Percentiles rank a stretch among this genome's conserved stretches.
These are phyloP conservation scores for Scleroderma bovista DNA, from an alignment of 768 basidiomycete species.

Conservation along the genomic window DNA sequence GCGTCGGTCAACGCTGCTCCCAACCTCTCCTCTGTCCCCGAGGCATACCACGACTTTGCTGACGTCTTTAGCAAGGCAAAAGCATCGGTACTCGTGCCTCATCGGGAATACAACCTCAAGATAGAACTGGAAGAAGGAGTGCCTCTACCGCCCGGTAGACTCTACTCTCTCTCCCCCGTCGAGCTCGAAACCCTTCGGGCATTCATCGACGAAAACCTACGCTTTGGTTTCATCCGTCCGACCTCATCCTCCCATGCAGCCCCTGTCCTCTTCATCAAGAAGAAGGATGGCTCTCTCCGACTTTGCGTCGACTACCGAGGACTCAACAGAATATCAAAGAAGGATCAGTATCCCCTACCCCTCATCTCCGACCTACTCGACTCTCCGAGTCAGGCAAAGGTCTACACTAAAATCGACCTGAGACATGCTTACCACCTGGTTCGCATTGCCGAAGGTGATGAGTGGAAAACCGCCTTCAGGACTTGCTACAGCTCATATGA, in stretches of 20 bases:
- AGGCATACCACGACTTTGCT: too few relatives aligned
- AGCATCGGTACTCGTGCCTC: too few relatives aligned
- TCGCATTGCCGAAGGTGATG: background rate
- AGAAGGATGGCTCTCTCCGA: slow-evolving; percentile 18
- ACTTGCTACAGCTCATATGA: slow-evolving; percentile 33
- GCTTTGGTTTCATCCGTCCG: background rate
- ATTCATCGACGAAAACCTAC: slow-evolving; percentile 33
- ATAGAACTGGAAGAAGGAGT: too few relatives aligned
- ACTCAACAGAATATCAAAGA: slow-evolving; percentile 22
- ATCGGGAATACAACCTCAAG: too few relatives aligned
- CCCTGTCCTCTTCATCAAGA: slow-evolving; percentile 9
- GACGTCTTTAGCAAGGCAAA: too few relatives aligned
- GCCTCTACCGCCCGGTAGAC: too few relatives aligned
- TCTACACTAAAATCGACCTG: slow-evolving; percentile 27
- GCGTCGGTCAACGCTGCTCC: too few relatives aligned
- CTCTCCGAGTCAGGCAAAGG: background rate
- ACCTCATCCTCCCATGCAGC: background rate
- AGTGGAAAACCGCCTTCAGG: slow-evolving; percentile 19
- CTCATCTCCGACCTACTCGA: background rate
- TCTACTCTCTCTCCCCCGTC: too few relatives aligned
- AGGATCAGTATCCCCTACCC: slow-evolving; percentile 31
- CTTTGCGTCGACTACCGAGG: slow-evolving; percentile 28
- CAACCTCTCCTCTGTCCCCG: too few relatives aligned
- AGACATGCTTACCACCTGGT: slow-evolving; percentile 2
- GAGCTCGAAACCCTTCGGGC: slow-evolving; percentile 26